Evolutionary conservation across 2,329 filamentous ascomycete genomes (phyloP), one percentile per base, ranked within the genome.

Genomic region (Metarhizium sp.): DNA sequence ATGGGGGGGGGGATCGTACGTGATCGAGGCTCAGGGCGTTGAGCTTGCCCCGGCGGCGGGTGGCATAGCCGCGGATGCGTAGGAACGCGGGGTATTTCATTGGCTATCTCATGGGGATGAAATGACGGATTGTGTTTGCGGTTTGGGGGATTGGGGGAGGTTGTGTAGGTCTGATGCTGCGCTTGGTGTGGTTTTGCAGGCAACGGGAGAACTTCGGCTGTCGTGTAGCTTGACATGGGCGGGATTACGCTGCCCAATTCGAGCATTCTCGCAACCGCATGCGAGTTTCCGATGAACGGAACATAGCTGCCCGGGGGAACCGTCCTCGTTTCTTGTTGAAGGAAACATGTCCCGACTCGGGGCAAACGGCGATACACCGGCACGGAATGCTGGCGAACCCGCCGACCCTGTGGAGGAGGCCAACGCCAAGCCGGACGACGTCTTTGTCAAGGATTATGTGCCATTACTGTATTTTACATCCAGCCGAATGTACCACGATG

Each of bases 1-100:
- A 45, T 8, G n/a, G 42, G n/a, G 36, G n/a, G 18, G 18, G 36
- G 13, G 5, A n/a, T 25, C 53, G 36, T 74, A 84, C 82, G 65
- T 84, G 80, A 58, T 85, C 81, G 40, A 86, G 71, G 61, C 78
- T 81, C 60, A 85, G 63, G 2, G 76, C 65, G 45, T 61, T 69
- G 64, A 66, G 63, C 40, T 64, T 65, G 58, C 45, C 45, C 25
- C 45, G 45, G 25, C 64, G 57, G 54, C 63, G 63, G 40, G 67
- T 68, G 66, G 67, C 69, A 64, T 69, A 68, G 65, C 69, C 66
- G 59, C 68, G 69, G 60, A 25, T 25, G 57, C 51, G 60, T 60
- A 66, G 60, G 62, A 69, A 55, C 57, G 55, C 53, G 52, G 61
- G 61, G 53, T 56, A 51, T 47, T 56, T 58, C 68, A 70, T 20